These are phyloP conservation scores for Aspergillaceae sp. DNA, from an alignment of 2,329 filamentous ascomycete genomes.

Conservation along the genomic window DNA sequence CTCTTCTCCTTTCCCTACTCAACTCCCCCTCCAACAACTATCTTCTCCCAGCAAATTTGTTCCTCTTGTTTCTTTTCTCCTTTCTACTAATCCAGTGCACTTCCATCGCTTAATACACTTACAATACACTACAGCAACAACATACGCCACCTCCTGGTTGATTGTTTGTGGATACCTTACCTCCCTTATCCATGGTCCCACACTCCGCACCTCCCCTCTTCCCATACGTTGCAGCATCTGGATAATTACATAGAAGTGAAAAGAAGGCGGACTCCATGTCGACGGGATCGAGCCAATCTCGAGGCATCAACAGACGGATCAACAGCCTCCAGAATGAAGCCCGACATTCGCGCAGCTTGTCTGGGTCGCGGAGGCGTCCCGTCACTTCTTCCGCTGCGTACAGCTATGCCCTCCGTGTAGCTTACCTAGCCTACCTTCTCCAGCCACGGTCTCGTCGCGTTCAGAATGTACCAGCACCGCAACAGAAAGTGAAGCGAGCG, in stretches of 20 bases:
- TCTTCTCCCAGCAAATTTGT: not conserved
- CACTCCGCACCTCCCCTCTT: slow-evolving; percentile 18
- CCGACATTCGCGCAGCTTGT: slow-evolving; percentile 35
- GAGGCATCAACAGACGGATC: slow-evolving; percentile 39
- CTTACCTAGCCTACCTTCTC: slow-evolving; percentile 85
- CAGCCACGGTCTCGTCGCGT: slow-evolving; percentile 84
- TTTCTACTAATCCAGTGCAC: not conserved
- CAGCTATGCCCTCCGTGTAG: slow-evolving; percentile 79
- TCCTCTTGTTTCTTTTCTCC: not conserved
- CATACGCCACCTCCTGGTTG: slow-evolving; percentile 4
- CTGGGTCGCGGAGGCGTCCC: slow-evolving; percentile 34
- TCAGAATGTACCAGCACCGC: slow-evolving; percentile 66
- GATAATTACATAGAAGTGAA: slow-evolving; percentile 7
- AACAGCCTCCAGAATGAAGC: slow-evolving; percentile 39
- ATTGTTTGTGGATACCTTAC: slow-evolving; percentile 11
- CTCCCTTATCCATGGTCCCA: slow-evolving; percentile 25
- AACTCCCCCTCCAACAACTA: not conserved
- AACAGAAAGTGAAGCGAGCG: slow-evolving; percentile 51
- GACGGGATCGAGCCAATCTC: slow-evolving; percentile 38
- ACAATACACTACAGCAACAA: not conserved
- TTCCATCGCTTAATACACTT: not conserved
- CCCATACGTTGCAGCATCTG: slow-evolving; percentile 15
- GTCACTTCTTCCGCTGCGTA: slow-evolving; percentile 68
- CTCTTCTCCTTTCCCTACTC: not conserved
- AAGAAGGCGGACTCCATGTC: slow-evolving; percentile 31